Evolutionary conservation across 805 yeast genomes (phyloP).

Genomic region (Spathaspora sp.): DNA sequence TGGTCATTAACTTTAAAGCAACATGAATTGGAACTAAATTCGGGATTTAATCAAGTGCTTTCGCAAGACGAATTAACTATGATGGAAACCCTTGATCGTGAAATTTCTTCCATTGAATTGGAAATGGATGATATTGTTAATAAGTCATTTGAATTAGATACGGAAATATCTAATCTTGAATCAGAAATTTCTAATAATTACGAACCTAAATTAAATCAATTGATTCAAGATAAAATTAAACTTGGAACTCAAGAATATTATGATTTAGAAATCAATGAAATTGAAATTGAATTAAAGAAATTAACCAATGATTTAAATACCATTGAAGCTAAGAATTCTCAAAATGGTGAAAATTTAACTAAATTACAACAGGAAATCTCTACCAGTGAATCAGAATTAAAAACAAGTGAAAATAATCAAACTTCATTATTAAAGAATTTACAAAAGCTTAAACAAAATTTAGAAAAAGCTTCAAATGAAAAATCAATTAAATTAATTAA

Average conservation of each 20-base stretch:
- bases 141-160: slow-evolving; percentile 43
- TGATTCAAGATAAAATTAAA: slow-evolving; percentile 10
- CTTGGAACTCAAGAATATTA: slow-evolving; percentile 10
- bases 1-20: slow-evolving; percentile 38
- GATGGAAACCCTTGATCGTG: slow-evolving; percentile 29
- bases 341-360: slow-evolving; percentile 23
- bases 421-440: slow-evolving; percentile 48
- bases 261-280: slow-evolving; percentile 11
- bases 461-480: slow-evolving; percentile 62
- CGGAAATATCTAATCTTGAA: slow-evolving; percentile 43
- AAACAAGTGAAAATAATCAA: slow-evolving; percentile 57
- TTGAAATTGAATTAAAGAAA: slow-evolving; percentile 21
- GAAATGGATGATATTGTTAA: slow-evolving; percentile 39
- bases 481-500: slow-evolving; percentile 57
- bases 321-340: slow-evolving; percentile 23
- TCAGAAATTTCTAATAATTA: slow-evolving; percentile 59
- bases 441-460: slow-evolving; percentile 56
- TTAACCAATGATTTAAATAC: slow-evolving; percentile 23
- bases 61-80: slow-evolving; percentile 45
- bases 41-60: slow-evolving; percentile 53
- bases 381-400: slow-evolving; percentile 36
- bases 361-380: slow-evolving; percentile 26
- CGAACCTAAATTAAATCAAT: slow-evolving; percentile 42
- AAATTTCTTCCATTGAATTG: slow-evolving; percentile 36
- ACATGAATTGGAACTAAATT: slow-evolving; percentile 45